These are phyloP conservation scores for Fomes fomentarius DNA, from an alignment of 1,284 basidiomycete genomes.

Conservation along the genomic window DNA sequence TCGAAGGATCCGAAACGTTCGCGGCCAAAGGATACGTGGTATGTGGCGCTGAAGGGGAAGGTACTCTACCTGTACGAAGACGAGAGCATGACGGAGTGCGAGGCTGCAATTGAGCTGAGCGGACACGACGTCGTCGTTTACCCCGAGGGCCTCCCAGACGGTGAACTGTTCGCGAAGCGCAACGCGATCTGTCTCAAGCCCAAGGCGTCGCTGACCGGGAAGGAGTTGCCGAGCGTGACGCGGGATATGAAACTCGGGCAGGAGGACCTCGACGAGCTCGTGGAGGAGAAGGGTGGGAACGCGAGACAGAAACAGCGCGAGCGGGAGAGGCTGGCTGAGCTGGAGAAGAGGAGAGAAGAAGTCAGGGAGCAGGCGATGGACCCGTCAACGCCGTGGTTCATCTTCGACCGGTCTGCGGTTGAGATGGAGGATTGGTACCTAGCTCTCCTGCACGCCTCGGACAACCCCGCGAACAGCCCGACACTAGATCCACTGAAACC, in stretches of 20 bases:
- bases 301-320: constrained; percentile 48
- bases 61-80: constrained; percentile 92
- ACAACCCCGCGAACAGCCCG: constrained; percentile 58
- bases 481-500: constrained; percentile 57
- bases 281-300: constrained; percentile 38
- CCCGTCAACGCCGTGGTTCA: constrained; percentile 77
- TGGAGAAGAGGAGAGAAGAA: constrained; percentile 47
- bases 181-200: constrained; percentile 83
- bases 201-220: constrained; percentile 38
- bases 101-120: constrained; percentile 81
- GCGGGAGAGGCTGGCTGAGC: constrained; percentile 46
- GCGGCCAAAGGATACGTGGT: constrained; percentile 88
- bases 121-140: constrained; percentile 76
- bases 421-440: constrained; percentile 98
- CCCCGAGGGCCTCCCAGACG: constrained; percentile 75
- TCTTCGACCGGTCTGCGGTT: constrained; percentile 83
- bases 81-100: constrained; percentile 85
- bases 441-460: constrained; percentile 77
- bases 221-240: constrained; percentile 52
- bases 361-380: constrained; percentile 55
- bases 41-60: constrained; percentile 84
- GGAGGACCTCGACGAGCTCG: constrained; percentile 41
- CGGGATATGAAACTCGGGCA: constrained; percentile 54
- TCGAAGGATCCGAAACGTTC: constrained; percentile 80
- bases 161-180: constrained; percentile 86